Evolutionary conservation across 208 protist species (phyloP).

Genomic region (Crithidia acanthocephali): DNA sequence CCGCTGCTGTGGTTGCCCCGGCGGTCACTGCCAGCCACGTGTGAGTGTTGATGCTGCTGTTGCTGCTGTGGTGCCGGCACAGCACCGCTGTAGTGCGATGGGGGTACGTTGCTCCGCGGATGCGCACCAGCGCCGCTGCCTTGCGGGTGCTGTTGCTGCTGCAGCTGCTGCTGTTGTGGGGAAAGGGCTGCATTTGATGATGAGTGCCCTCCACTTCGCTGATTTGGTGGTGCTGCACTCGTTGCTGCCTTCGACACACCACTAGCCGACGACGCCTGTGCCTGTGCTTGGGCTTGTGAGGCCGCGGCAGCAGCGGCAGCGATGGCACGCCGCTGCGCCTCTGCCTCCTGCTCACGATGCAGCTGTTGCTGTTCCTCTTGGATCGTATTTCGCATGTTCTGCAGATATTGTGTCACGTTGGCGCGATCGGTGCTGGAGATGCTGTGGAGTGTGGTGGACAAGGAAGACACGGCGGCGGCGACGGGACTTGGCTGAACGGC

Average conservation of each 20-base stretch:
- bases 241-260: neutral
- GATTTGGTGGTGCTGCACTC: neutral
- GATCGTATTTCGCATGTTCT: slow-evolving; percentile 5
- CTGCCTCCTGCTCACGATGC: slow-evolving; percentile 1
- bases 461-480: neutral
- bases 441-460: neutral
- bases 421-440: slow-evolving; percentile 9
- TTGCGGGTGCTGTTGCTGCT: slow-evolving; percentile 5
- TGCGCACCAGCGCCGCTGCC: neutral
- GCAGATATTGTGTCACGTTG: slow-evolving; percentile 17
- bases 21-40: neutral
- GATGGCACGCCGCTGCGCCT: slow-evolving; percentile 10
- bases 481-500: neutral
- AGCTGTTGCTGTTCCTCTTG: slow-evolving; percentile 19
- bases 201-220: neutral
- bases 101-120: neutral
- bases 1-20: neutral
- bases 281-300: slow-evolving; percentile 5
- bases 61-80: neutral
- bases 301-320: slow-evolving; percentile 11
- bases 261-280: neutral
- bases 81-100: neutral
- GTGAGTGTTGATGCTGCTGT: neutral
- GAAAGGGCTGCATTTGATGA: neutral
- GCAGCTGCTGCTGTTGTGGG: neutral